Evolutionary conservation across 257 asterid genomes (phyloP).

Genomic region (Przewalskia tangutica): DNA sequence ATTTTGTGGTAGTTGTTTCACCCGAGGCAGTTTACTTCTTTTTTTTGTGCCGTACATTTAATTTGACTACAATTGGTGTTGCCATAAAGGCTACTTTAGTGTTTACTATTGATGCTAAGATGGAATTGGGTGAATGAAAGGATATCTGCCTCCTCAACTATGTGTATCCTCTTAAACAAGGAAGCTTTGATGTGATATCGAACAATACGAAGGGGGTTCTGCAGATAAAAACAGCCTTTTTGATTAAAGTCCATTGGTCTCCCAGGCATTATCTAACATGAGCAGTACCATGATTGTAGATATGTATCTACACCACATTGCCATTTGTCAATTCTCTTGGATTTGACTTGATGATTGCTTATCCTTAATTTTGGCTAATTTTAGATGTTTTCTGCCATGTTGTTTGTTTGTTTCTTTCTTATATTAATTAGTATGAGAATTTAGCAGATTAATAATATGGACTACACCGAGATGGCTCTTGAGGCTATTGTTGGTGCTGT

Average conservation of each 20-base stretch:
- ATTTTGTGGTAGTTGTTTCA: background rate
- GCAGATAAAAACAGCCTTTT: background rate
- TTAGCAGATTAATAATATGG: slow-evolving; percentile 56
- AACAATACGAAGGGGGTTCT: background rate
- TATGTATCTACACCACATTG: background rate
- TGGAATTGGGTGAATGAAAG: background rate
- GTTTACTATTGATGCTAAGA: background rate
- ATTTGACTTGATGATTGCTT: background rate
- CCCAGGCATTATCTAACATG: background rate
- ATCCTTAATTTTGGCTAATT: background rate
- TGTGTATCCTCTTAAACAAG: background rate
- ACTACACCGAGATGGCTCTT: slow-evolving; percentile 92
- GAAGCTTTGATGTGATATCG: background rate
- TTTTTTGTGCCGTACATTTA: background rate
- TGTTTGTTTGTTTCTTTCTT: background rate
- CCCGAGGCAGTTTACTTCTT: background rate
- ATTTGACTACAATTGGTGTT: background rate
- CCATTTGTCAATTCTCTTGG: background rate
- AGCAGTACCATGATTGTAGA: background rate
- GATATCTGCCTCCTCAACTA: background rate
- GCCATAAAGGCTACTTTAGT: background rate
- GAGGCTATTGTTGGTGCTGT: slow-evolving; percentile 66
- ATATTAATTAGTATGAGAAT: slow-evolving; percentile 5
- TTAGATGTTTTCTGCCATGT: background rate
- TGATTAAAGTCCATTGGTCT: background rate